These are phyloP conservation scores for Mycena venus DNA, from an alignment of 768 basidiomycete genomes.

Conservation along the genomic window DNA sequence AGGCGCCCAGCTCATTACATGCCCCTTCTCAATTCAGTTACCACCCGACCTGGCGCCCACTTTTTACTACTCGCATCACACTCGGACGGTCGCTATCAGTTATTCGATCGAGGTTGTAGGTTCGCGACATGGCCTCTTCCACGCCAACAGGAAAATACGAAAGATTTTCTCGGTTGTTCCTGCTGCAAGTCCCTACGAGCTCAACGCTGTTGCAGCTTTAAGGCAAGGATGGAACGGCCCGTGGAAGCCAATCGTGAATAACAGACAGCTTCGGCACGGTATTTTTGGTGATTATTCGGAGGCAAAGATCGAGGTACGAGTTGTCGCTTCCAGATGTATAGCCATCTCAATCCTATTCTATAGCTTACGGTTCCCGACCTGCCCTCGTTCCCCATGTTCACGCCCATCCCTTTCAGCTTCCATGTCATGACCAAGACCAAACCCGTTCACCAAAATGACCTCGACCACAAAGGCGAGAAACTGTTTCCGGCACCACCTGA, in stretches of 20 bases:
- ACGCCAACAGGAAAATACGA: conserved; percentile 20
- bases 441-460: conserved; percentile 19
- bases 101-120: conserved; percentile 30
- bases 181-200: conserved; percentile 7
- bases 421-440: conserved; percentile 30
- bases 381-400: conserved; percentile 27
- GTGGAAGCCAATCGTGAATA: conserved; percentile 17
- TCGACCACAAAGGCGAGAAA: conserved; percentile 27
- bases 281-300: conserved; percentile 28
- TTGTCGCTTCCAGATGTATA: not conserved
- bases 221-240: conserved; percentile 19
- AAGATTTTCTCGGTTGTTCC: conserved; percentile 27
- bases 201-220: not conserved
- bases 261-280: conserved; percentile 22
- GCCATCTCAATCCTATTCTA: not conserved
- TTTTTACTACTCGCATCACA: conserved; percentile 14
- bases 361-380: conserved; percentile 27
- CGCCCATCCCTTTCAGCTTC: conserved; percentile 26
- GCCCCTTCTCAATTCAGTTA: conserved; percentile 28
- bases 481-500: conserved; percentile 34
- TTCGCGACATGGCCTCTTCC: conserved; percentile 22
- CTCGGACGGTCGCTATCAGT: conserved; percentile 17
- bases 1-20: conserved; percentile 13
- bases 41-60: conserved; percentile 24
- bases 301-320: conserved; percentile 25